Evolutionary conservation across 2,329 filamentous ascomycete genomes (phyloP).

Genomic region (Arthrobotrys pseudoclavata): DNA sequence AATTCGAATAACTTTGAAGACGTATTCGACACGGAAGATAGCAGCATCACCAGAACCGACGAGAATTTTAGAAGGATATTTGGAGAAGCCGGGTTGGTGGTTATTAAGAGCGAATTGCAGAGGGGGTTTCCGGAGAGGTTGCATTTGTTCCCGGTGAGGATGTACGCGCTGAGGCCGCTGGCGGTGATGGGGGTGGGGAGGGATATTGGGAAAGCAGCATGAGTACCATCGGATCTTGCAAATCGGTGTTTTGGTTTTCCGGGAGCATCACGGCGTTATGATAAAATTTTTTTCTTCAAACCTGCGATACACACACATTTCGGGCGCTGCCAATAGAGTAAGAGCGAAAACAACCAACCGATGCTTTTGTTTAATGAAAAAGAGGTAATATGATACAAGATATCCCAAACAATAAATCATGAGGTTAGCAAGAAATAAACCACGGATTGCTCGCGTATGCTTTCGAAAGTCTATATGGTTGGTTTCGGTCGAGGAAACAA

Average conservation of each 20-base stretch:
- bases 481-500: not conserved
- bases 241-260: not conserved
- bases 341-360: not conserved
- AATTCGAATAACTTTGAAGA: conserved; percentile 64
- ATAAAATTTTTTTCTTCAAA: not conserved
- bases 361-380: not conserved
- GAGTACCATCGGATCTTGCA: too few species aligned
- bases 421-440: too few species aligned
- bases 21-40: conserved; percentile 71
- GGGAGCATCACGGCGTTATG: conserved; percentile 16
- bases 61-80: conserved; percentile 79
- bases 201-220: too few species aligned
- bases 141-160: conserved; percentile 79
- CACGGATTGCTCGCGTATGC: not conserved
- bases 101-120: conserved; percentile 81
- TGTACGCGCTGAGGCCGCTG: conserved; percentile 78
- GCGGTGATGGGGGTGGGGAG: not conserved
- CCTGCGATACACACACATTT: conserved; percentile 5
- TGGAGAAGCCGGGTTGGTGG: conserved; percentile 74
- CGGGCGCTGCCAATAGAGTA: conserved; percentile 13
- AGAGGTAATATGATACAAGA: conserved; percentile 6
- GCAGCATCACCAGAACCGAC: conserved; percentile 82
- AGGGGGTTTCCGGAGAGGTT: conserved; percentile 75
- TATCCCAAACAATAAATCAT: too few species aligned
- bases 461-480: too few species aligned